Base-by-base conservation (phyloP, 108 stramenopile genomes). In the Bacterosira constricta region DNA sequence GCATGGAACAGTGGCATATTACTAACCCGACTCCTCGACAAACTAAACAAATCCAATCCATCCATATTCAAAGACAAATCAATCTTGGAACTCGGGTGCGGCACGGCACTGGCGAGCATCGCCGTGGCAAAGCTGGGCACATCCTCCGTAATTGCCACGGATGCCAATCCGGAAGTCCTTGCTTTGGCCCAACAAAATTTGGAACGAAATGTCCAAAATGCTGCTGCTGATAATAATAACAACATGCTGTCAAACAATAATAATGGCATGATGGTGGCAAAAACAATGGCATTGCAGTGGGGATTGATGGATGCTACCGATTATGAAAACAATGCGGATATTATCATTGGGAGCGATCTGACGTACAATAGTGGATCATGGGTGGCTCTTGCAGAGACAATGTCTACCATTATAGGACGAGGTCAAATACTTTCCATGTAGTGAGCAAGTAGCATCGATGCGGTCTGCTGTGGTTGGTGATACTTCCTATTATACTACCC, bases 1-100 rank as follows among this genome's bases (percentile, higher is more conserved):
- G 78, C 88, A 44, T 90, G 90, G 90, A 92, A 92, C 57, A 80
- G 77, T 30, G 81, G 81, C n/a, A 63, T 92, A 23, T 51, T 92
- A 2, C 49, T 92, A 32, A 83, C 85, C 13, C 66, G 88, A 71
- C 69, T 92, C 10, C 53, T 90, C 34, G 75, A 78, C 53, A 49
- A 42, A 36, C 53, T 73, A 25, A 42, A 34, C 37, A 63, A 63
- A 51, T 31, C 13, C 34, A 20, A 66, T 25, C 42, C 52, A 47
- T 42, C 52, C 32, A 53, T 52, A 38, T 73, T 82, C 21, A 46
- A 53, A 41, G 66, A 57, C 5, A 76, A 77, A 34, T 69, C 61
- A 38, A 76, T 85, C 18, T 12, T 86, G 4, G 88, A 89, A 71
- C 52, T 89, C 7, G 88, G 88, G 29, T 86, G 85, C 71, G 88